Conservation (phyloP, 2,329 filamentous ascomycete species). For the Colletotrichum sansevieriae region DNA sequence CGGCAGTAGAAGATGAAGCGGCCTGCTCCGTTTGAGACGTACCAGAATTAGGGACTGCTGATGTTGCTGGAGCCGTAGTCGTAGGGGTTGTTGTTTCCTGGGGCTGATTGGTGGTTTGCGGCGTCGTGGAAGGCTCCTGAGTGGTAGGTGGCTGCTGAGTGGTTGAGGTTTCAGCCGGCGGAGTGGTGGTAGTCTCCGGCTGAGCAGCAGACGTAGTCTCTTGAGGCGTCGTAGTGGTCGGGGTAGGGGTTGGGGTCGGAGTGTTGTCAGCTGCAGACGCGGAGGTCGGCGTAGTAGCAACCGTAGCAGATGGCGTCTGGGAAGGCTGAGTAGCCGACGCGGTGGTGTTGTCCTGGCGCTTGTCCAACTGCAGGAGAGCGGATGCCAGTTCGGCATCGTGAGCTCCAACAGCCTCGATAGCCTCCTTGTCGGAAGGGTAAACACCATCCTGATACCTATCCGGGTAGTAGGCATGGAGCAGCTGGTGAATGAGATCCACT, state of each 20-base stretch:
- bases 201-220: slow-evolving; percentile 20
- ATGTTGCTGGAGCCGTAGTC: slow-evolving; percentile 47
- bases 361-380: slow-evolving; percentile 73
- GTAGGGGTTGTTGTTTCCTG: slow-evolving; percentile 36
- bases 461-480: slow-evolving; percentile 73
- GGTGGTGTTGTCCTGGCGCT: slow-evolving; percentile 63
- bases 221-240: slow-evolving; percentile 41
- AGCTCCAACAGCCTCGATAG: slow-evolving; percentile 72
- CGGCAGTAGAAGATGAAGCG: slow-evolving; percentile 47
- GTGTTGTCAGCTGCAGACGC: slow-evolving; percentile 29
- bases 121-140: neutral
- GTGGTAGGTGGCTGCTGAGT: slow-evolving; percentile 36
- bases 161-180: slow-evolving; percentile 33
- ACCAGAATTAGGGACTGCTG: slow-evolving; percentile 48
- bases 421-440: slow-evolving; percentile 73
- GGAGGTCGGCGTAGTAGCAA: slow-evolving; percentile 31
- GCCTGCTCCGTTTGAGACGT: slow-evolving; percentile 42
- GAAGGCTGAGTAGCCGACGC: slow-evolving; percentile 42
- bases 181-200: slow-evolving; percentile 34
- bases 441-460: slow-evolving; percentile 77
- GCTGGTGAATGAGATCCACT: slow-evolving; percentile 72
- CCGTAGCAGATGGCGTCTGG: slow-evolving; percentile 38
- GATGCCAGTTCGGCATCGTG: slow-evolving; percentile 73
- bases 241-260: slow-evolving; percentile 45
- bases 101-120: slow-evolving; percentile 36